A percentile compares a stretch with the other conserved stretches of the same genome.
These are phyloP conservation scores for Tricharina praecox DNA, from an alignment of 495 filamentous ascomycete genomes.

Conservation along the genomic window DNA sequence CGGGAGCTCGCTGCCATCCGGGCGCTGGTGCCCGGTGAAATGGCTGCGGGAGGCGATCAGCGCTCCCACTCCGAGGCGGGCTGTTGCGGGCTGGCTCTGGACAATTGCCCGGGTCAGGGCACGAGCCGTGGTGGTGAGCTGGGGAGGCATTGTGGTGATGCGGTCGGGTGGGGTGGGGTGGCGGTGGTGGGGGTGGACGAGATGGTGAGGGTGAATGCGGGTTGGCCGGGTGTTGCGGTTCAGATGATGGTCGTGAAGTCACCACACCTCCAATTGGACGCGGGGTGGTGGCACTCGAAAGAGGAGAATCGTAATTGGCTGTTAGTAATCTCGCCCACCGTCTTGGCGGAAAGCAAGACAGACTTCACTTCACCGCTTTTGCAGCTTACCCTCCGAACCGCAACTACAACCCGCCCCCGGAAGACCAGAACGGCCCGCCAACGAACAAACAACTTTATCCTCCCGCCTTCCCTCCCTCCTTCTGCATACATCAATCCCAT, in stretches of 20 bases:
- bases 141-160: constrained; percentile 28
- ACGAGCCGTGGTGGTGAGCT: constrained; percentile 11
- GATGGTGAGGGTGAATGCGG: background rate
- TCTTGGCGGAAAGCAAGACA: too few relatives aligned
- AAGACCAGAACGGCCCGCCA: too few relatives aligned
- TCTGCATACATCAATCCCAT: background rate
- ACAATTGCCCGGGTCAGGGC: constrained; percentile 30
- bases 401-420: too few relatives aligned
- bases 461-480: background rate
- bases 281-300: too few relatives aligned
- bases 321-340: too few relatives aligned
- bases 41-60: constrained; percentile 12
- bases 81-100: constrained; percentile 9
- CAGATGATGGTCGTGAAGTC: too few relatives aligned
- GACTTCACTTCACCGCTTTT: too few relatives aligned
- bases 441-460: too few relatives aligned
- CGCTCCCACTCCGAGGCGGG: constrained; percentile 8
- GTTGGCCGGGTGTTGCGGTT: too few relatives aligned
- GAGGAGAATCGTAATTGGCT: too few relatives aligned
- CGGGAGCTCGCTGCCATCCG: constrained; percentile 29
- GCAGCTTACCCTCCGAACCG: too few relatives aligned
- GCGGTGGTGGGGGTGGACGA: background rate
- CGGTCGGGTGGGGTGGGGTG: background rate
- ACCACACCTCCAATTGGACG: too few relatives aligned
- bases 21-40: constrained; percentile 19